phyloP scores from a whole-genome alignment of 805 yeast species.

The Candida hungchunana region DNA sequence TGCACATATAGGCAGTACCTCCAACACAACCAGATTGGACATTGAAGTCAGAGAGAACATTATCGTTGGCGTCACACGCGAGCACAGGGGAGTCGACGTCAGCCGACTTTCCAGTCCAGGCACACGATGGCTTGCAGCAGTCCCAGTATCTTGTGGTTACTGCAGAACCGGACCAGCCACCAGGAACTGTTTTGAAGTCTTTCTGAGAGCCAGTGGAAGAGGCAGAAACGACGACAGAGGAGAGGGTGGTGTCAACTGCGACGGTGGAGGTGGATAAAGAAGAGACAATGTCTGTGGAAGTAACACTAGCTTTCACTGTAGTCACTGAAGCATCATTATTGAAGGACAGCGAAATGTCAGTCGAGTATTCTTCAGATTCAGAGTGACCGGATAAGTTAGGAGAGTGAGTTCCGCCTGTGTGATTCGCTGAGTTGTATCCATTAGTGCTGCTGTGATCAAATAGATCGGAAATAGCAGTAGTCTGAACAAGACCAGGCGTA shows the following conservation, averaged over 20 bases:
- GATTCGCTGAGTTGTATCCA: no score
- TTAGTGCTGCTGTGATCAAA: no score
- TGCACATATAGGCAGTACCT: slow-evolving; percentile 15
- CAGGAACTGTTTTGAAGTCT: not conserved
- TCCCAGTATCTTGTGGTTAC: slow-evolving; percentile 15
- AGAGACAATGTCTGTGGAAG: slow-evolving; percentile 5
- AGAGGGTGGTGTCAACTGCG: slow-evolving; percentile 1
- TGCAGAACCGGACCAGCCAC: slow-evolving; percentile 15
- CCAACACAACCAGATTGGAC: slow-evolving; percentile 14
- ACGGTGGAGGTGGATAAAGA: slow-evolving; percentile 8
- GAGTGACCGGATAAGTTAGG: no score
- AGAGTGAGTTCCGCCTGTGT: no score
- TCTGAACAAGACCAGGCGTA: not conserved
- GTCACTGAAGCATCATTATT: no score
- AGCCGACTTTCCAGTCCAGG: slow-evolving; percentile 13
- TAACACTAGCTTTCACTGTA: no score
- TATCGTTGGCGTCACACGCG: slow-evolving; percentile 14
- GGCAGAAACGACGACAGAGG: no score
- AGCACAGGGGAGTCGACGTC: slow-evolving; percentile 7
- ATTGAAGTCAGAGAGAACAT: slow-evolving; percentile 9
- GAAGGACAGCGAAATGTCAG: no score
- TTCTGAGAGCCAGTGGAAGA: no score
- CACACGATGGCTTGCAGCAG: slow-evolving; percentile 14
- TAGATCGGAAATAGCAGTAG: not conserved
- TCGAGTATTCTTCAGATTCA: no score